Evolutionary conservation across 2,329 filamentous ascomycete genomes (phyloP), one percentile per base, ranked within the genome.

Genomic region (Pseudocercospora pini-densiflorae): DNA sequence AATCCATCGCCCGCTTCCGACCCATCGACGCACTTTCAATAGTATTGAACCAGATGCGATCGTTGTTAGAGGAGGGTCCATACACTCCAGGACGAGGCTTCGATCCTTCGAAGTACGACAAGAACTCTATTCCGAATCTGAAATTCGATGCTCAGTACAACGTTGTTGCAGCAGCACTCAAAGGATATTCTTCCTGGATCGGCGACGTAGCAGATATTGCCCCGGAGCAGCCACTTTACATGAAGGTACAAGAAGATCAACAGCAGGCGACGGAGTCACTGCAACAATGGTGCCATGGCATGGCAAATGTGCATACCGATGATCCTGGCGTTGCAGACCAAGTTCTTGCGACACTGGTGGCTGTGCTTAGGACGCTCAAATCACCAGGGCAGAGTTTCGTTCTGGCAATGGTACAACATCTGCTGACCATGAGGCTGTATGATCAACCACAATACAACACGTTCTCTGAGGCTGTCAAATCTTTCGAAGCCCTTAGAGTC

Each of bases 381-480:
- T 67, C 71, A 10, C 68, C 67, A 5, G 63, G 71, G 7, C 68
- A 72, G 10, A 68, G 59, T 40, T 94, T 97, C 78, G 95, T 97
- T 79, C 85, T 97, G 21, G 93, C 92, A 76, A 92, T 97, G 23
- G 85, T 98, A 3, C 93, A 97, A 76, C 92, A 97, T 77, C 93
- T 97, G 68, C 85, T 99, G 43, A 89, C 94, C 75, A 93, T 92
- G 36, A 90, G 91, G 80, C 88, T 92, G n/a, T 83, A 87, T 3
- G 88, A 92, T 51, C 87, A 92, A 63, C 54, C 54, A 2, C 87
- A 90, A 53, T 87, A 91, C 73, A 85, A 87, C 47, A 83, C 88
- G 2, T 97, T 94, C 78, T 93, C 92, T 14, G 95, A 98, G 70
- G 90, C 94, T 0, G 91, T 97, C 40, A 95, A 94, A 75, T 92